phyloP scores from a whole-genome alignment of 495 filamentous ascomycete genomes.

The Rostrohypoxylon terebratum region DNA sequence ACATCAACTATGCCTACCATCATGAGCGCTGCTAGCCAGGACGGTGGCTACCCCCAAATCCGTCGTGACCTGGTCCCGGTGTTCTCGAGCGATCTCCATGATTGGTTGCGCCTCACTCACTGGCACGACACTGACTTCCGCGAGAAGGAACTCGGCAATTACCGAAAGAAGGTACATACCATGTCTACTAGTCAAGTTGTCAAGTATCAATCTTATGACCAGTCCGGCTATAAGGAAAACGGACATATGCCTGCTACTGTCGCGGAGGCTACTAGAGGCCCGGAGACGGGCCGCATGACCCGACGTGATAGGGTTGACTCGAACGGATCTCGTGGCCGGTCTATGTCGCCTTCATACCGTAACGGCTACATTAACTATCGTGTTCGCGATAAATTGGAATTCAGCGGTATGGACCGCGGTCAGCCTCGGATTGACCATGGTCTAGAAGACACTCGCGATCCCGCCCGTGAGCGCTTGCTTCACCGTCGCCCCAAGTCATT shows the following conservation, averaged over 20 bases:
- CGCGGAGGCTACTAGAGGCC: background rate
- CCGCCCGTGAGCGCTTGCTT: background rate
- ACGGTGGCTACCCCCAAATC: no score
- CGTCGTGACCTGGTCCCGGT: background rate
- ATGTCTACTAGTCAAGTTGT: no score
- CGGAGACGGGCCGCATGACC: no score
- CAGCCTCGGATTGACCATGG: background rate
- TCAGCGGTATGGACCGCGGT: conserved; percentile 15
- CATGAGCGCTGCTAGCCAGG: no score
- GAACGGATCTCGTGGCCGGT: conserved; percentile 47
- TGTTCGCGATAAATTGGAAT: conserved; percentile 11
- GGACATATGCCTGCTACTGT: background rate
- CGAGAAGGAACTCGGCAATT: conserved; percentile 57
- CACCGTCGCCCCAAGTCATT: conserved; percentile 30
- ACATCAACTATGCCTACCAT: no score
- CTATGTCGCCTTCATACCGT: conserved; percentile 32
- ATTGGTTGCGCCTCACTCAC: conserved; percentile 71
- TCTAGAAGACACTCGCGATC: conserved; percentile 15
- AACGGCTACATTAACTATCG: conserved; percentile 10
- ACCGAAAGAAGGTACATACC: conserved; percentile 38
- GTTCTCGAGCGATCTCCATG: conserved; percentile 58
- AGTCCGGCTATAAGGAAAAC: background rate
- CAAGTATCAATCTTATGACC: background rate
- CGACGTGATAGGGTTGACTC: background rate
- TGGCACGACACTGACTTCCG: conserved; percentile 66